Evolutionary conservation across 2,329 filamentous ascomycete genomes (phyloP), one percentile per base, ranked within the genome.

Genomic region (Colletotrichum noveboracense): DNA sequence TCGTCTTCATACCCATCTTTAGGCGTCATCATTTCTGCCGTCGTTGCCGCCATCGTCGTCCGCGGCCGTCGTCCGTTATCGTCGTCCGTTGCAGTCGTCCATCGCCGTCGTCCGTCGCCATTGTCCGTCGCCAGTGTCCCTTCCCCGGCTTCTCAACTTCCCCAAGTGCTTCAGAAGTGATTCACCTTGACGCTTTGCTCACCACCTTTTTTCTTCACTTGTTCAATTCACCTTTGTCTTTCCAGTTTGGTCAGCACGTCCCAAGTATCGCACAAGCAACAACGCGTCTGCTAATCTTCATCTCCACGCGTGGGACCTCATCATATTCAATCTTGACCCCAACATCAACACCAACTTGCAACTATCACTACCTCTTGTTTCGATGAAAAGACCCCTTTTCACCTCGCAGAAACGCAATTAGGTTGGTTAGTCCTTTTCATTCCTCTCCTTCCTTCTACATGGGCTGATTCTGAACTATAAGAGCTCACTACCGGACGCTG

Each of bases 101-200:
- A 2, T 43, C 38, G 5, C 36, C 8, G 1, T 10, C 5, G 38
- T 8, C 36, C 16, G 36, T 43, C 4, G 16, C 36, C 36, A 18
- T 36, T 0, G 14, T 34, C 14, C 6, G 14, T 38, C 34, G 3
- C 34, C 34, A 0, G 38, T 2, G 18, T 43, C 1, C 38, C 18
- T 43, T 43, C 38, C 38, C 0, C 38, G 0, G 16, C 16, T 43
- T 1, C 18, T n/a, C 38, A n/a, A 43, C 0, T 0, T 21, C n/a
- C 18, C 43, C 18, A 48, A 21, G 16, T 12, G 18, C 43, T 48
- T 12, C 9, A 21, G n/a, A 16, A 0, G 43, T 21, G 10, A 21
- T n/a, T 48, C n/a, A 21, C 43, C n/a, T 52, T 21, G 43, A 21
- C 43, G 10, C n/a, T 0, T 52, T 13, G n/a, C 43, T 52, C 43